Base-by-base conservation (phyloP, 495 filamentous ascomycete species). In the Trypethelium eluteriae region DNA sequence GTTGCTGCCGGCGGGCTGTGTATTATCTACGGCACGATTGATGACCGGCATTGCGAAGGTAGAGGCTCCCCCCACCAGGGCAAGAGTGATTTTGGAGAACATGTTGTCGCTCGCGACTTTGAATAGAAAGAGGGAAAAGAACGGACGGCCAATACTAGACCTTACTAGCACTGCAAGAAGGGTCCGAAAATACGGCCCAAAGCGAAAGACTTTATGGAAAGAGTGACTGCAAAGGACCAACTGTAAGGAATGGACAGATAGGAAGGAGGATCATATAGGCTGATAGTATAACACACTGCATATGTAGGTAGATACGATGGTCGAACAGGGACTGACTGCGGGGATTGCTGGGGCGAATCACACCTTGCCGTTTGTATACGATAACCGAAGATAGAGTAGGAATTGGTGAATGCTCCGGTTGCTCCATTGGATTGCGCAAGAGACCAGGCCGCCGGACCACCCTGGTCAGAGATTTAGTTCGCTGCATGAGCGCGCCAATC, bases 1-100 rank as follows among this genome's bases (percentile, higher is more conserved):
- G 65, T 76, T 76, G 12, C 64, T 66, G 64, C 76, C 77, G 1
- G 69, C 67, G 3, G 75, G 69, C 56, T 77, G 68, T 1, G 78
- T 79, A 66, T 74, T 76, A 69, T 78, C 77, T 2, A 59, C 64
- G 10, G 34, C 41, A 16, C 47, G 53, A 10, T 36, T 59, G 53
- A 7, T 59, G 53, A 7, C 7, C 7, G 53, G 53, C 3, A 59
- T n/a, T 59, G 53, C 53, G 36, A 59, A 59, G 53, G 53, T 9
- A 18, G 36, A 3, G 5, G 4, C 7, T 9, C 10, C 36, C 25
- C 53, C 53, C 14, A 59, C 36, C 32, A 59, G 32, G 53, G 53
- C 53, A 59, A 36, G 5, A 36, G 18, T 36, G 36, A 59, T 39
- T 32, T 9, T 59, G 32, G 32, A 36, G 32, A 59, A 35, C 53